Base-by-base conservation (phyloP, 2,329 filamentous ascomycete genomes). In the Aspergillus bombycis region DNA sequence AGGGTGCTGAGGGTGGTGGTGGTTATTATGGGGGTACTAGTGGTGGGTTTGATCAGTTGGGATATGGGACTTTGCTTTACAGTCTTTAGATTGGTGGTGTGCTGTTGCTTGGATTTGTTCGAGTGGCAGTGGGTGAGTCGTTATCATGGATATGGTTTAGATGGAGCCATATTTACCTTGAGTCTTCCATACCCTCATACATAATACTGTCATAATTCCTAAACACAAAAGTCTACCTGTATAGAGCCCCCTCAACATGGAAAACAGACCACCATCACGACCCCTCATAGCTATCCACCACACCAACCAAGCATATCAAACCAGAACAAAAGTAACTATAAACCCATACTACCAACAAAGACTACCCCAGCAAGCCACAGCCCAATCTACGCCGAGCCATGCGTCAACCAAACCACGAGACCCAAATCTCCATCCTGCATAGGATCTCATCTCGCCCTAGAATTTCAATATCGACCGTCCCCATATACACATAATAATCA, bases 1-100 rank as follows among this genome's bases (percentile, higher is more conserved):
- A 62, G n/a, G 79, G 78, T 10, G 77, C 76, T 5, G 81, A 83
- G 64, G 81, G 81, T 0, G 81, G 81, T 23, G 80, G 80, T 58
- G 80, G 81, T 12, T 71, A 82, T 62, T 83, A 82, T 63, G 80
- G 78, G 8, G 36, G 72, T 16, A 78, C 63, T 46, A 78, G 74
- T 36, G 80, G 80, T 5, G 80, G 80, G 0, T 83, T 75, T 62
- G 81, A 83, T 65, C 73, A 77, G 45, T 68, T 79, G 21, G 77
- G 77, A 0, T 76, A 74, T 65, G 76, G 76, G 0, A 77, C 75
- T 45, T 62, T 78, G 60, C 62, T 76, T 30, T 77, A 78, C 69
- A 53, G n/a, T 34, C 26, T 62, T 23, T 54, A 54, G 50, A 23
- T 36, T 3, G 9, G 9, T 34, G 8, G 10, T 21, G 1, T 54